Conservation (phyloP, 2,329 filamentous ascomycete species). For the Fusarium sp. region DNA sequence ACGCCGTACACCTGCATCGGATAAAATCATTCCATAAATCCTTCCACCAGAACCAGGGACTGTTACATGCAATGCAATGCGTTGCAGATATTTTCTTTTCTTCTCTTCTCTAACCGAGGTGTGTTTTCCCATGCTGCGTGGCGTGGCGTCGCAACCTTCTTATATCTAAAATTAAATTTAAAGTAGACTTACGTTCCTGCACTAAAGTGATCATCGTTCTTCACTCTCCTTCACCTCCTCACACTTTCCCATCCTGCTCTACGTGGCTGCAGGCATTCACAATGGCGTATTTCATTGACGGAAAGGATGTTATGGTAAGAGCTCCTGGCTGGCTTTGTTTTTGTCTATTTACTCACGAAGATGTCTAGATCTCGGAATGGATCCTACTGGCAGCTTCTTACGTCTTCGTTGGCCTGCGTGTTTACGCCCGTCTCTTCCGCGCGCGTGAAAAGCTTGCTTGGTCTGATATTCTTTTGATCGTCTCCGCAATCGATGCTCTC, state of each 20-base stretch:
- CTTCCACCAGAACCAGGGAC: conserved; percentile 3
- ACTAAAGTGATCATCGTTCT: background rate
- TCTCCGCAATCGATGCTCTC: conserved; percentile 52
- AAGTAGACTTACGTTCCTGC: conserved; percentile 17
- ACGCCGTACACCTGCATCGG: conserved; percentile 36
- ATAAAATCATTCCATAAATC: conserved; percentile 28
- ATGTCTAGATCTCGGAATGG: conserved; percentile 53
- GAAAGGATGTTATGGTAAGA: conserved; percentile 46
- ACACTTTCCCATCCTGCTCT: background rate
- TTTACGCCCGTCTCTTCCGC: conserved; percentile 54
- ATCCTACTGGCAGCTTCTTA: conserved; percentile 50
- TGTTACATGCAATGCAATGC: conserved; percentile 6
- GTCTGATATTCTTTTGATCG: conserved; percentile 51
- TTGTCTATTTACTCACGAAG: background rate
- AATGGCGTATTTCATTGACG: conserved; percentile 45
- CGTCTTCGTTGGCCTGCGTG: conserved; percentile 50
- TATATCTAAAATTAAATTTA: conserved; percentile 5
- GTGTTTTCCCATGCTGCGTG: background rate
- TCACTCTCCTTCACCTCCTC: background rate
- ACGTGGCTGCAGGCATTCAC: background rate
- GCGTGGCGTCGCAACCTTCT: background rate
- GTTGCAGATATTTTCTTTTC: conserved; percentile 14
- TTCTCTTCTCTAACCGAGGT: conserved; percentile 17
- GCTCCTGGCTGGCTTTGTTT: rapidly evolving
- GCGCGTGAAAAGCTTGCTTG: conserved; percentile 50